phyloP scores from a whole-genome alignment of 352 stramenopile species.

The Phytophthora colocasiae region DNA sequence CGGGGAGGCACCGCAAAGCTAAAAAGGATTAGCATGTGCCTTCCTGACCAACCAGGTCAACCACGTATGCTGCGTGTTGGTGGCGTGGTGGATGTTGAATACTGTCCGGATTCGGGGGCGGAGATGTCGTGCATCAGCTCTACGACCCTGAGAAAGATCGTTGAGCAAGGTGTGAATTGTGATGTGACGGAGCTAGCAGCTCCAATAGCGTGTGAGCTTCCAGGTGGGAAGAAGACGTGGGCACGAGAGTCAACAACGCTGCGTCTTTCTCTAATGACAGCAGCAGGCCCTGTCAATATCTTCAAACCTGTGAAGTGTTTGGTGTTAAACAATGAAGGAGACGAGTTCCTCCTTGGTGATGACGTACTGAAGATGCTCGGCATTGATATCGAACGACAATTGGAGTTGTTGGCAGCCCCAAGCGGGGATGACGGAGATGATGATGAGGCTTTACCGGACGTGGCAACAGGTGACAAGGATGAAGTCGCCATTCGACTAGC shows the following conservation, averaged over 20 bases:
- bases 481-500: background rate
- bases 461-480: background rate
- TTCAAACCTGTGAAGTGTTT: constrained; percentile 11
- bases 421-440: constrained; percentile 11
- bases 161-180: constrained; percentile 5
- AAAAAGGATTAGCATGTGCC: constrained; percentile 18
- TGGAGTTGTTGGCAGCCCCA: constrained; percentile 12
- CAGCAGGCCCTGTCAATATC: constrained; percentile 18
- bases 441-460: constrained; percentile 7
- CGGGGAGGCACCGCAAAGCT: constrained; percentile 15
- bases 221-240: constrained; percentile 9
- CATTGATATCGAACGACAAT: constrained; percentile 17
- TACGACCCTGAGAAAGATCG: constrained; percentile 14
- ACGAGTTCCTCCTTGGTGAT: constrained; percentile 23
- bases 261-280: constrained; percentile 6
- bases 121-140: constrained; percentile 23
- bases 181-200: background rate
- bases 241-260: constrained; percentile 3
- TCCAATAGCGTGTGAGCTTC: constrained; percentile 14
- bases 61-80: constrained; percentile 6
- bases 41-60: constrained; percentile 2
- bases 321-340: constrained; percentile 11
- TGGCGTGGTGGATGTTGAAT: constrained; percentile 14
- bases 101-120: constrained; percentile 19
- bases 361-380: constrained; percentile 14